Conservation (phyloP, 257 asterid genomes). For the Solanum commersonii region DNA sequence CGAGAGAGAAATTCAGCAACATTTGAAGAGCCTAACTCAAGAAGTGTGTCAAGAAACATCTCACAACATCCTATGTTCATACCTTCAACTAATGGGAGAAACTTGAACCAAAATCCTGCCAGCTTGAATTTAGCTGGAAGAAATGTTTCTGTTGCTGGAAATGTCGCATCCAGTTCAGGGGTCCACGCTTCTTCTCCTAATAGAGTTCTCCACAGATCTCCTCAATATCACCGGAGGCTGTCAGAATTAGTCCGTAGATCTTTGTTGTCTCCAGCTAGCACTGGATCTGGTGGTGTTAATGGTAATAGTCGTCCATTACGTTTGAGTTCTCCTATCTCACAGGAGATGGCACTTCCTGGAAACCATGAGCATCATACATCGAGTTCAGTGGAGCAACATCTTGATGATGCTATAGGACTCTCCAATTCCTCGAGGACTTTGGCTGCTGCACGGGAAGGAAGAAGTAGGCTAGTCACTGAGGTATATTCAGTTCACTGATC, state of each 20-base stretch:
- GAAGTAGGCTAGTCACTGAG: conserved; percentile 71
- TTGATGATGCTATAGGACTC: conserved; percentile 43
- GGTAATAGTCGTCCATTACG: conserved; percentile 21
- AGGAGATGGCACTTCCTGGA: conserved; percentile 32
- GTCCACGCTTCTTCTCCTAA: conserved; percentile 34
- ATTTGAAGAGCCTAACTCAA: conserved; percentile 28
- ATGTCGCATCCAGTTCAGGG: conserved; percentile 37
- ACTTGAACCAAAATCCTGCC: conserved; percentile 36
- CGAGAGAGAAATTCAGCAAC: conserved; percentile 13
- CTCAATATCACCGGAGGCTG: conserved; percentile 51
- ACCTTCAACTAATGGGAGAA: conserved; percentile 42
- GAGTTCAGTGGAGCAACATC: conserved; percentile 61
- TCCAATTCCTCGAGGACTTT: conserved; percentile 43
- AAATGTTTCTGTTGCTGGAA: conserved; percentile 21
- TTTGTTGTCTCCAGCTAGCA: conserved; percentile 34
- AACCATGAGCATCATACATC: conserved; percentile 32
- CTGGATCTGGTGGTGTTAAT: conserved; percentile 45
- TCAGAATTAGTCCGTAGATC: conserved; percentile 69
- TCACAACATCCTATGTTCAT: conserved; percentile 64
- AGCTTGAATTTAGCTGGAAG: conserved; percentile 41
- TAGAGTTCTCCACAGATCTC: conserved; percentile 40
- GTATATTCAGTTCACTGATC: conserved; percentile 15
- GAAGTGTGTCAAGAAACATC: conserved; percentile 47
- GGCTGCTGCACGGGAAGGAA: conserved; percentile 64
- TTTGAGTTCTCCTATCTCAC: conserved; percentile 31